Evolutionary conservation across 73 alveolate genomes (phyloP).

Genomic region (Blepharisma stoltei): DNA sequence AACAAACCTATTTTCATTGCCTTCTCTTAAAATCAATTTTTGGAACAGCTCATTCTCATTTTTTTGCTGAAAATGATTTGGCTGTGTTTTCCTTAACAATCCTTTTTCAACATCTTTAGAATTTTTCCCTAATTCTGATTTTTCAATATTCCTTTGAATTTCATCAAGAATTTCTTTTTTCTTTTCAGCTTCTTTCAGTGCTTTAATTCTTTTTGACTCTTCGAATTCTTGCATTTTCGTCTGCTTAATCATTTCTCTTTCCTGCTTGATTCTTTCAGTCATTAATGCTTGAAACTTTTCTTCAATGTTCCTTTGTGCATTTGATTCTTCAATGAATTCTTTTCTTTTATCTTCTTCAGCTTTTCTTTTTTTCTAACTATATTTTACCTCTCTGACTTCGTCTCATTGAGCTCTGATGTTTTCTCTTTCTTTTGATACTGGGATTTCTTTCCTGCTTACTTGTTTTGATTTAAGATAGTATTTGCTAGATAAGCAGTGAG

Average conservation of each 20-base stretch:
- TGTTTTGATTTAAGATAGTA: too few species aligned
- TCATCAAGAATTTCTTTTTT: constrained; percentile 10
- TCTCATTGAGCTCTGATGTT: neutral
- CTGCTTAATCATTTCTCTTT: neutral
- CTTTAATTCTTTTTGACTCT: constrained; percentile 1
- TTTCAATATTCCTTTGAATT: constrained; percentile 14
- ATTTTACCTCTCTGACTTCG: constrained; percentile 15
- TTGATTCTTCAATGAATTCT: neutral
- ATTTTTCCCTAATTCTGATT: neutral
- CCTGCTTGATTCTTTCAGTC: neutral
- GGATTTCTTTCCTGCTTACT: too few species aligned
- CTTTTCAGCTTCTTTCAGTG: neutral
- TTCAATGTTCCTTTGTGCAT: neutral
- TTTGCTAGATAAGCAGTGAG: too few species aligned
- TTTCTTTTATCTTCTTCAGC: neutral
- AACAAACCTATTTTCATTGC: too few species aligned
- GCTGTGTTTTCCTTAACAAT: too few species aligned
- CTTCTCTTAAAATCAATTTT: too few species aligned
- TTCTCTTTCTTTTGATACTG: too few species aligned
- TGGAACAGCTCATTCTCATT: too few species aligned
- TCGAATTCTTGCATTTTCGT: neutral
- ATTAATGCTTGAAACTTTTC: neutral
- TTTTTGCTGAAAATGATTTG: too few species aligned
- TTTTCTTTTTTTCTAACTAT: neutral
- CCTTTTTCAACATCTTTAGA: neutral